Conservation (phyloP, 768 basidiomycete genomes). For the Macrocybe gigantea region DNA sequence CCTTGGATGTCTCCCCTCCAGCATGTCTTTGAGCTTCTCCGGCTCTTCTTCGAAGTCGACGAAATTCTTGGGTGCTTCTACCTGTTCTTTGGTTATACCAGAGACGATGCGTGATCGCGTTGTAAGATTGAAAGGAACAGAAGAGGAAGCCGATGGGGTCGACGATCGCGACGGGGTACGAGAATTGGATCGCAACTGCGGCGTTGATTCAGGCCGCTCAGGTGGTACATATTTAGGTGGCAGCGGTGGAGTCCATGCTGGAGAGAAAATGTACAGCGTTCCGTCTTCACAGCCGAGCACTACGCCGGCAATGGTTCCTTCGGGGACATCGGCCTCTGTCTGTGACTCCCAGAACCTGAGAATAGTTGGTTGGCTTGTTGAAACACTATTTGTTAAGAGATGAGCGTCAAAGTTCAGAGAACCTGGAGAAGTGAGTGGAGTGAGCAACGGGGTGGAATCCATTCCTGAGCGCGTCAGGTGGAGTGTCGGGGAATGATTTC, state of each 20-base stretch:
- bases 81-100: slow-evolving; percentile 63
- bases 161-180: slow-evolving; percentile 26
- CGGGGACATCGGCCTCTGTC: background rate
- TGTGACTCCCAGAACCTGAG: too few species aligned
- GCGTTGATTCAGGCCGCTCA: slow-evolving; percentile 5
- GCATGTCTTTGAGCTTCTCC: slow-evolving; percentile 66
- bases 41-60: slow-evolving; percentile 82
- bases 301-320: background rate
- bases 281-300: background rate
- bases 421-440: background rate
- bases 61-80: slow-evolving; percentile 72
- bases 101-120: slow-evolving; percentile 62
- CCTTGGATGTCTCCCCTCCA: slow-evolving; percentile 48
- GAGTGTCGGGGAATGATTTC: too few species aligned
- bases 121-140: slow-evolving; percentile 47
- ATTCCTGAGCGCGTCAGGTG: too few species aligned
- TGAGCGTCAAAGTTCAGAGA: background rate
- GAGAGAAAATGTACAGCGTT: background rate
- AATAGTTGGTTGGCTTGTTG: too few species aligned
- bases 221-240: background rate
- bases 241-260: background rate
- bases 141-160: slow-evolving; percentile 35
- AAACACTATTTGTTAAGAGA: background rate
- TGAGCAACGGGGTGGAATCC: too few species aligned
- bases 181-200: slow-evolving; percentile 14